phyloP scores from a whole-genome alignment of 495 filamentous ascomycete species.

The Aspergillus funiculosus region DNA sequence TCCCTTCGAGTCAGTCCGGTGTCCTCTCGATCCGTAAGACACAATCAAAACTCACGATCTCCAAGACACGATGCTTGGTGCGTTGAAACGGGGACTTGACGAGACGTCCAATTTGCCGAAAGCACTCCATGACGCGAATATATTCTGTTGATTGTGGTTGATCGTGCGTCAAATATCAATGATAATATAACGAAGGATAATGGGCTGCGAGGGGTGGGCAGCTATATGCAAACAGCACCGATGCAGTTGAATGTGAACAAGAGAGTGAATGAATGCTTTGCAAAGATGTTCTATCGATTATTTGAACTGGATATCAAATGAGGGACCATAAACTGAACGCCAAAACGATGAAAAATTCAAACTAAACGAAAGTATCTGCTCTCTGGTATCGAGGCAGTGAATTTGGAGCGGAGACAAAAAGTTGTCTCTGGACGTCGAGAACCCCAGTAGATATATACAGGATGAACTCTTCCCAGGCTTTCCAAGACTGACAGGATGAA shows the following conservation, averaged over 20 bases:
- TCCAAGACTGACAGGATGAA: not conserved
- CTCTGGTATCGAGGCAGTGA: constrained; percentile 26
- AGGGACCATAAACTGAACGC: constrained; percentile 26
- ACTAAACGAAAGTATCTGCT: constrained; percentile 19
- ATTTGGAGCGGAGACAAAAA: constrained; percentile 11
- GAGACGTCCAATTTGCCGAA: constrained; percentile 35
- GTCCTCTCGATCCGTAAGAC: too few species aligned
- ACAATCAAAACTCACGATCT: constrained; percentile 44
- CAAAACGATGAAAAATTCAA: constrained; percentile 21
- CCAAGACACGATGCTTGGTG: constrained; percentile 25
- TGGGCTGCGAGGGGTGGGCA: constrained; percentile 1
- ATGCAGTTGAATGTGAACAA: constrained; percentile 13
- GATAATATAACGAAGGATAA: not conserved
- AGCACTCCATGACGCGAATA: constrained; percentile 34
- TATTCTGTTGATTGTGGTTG: not conserved
- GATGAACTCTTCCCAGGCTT: constrained; percentile 1
- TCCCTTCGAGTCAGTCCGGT: not conserved
- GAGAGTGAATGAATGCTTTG: constrained; percentile 5
- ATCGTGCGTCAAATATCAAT: not conserved
- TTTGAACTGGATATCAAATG: constrained; percentile 20
- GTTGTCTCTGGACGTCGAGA: not conserved
- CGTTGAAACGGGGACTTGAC: constrained; percentile 35
- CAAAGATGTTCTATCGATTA: constrained; percentile 6
- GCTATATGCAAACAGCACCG: constrained; percentile 15
- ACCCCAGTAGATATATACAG: constrained; percentile 10